Evolutionary conservation across 176 grass and related monocot genomes (phyloP).

Genomic region (Musa schizocarpa): DNA sequence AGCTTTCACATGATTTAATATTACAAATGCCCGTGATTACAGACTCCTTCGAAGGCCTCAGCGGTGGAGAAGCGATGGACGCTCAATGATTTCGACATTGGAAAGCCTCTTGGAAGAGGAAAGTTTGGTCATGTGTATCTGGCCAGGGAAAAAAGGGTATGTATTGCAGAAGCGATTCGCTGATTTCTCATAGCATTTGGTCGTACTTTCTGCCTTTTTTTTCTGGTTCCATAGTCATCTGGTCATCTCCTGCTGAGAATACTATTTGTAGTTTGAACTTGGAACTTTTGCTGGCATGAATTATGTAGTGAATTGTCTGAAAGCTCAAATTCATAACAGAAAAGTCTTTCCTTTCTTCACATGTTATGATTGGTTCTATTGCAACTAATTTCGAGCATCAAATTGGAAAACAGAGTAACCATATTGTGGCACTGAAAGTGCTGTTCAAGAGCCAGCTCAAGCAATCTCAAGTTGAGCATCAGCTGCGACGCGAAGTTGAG

Average conservation of each 20-base stretch:
- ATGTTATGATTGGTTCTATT: neutral
- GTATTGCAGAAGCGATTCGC: neutral
- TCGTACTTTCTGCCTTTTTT: neutral
- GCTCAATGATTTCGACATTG: conserved; percentile 67
- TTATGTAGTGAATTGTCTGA: neutral
- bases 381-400: neutral
- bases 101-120: conserved; percentile 81
- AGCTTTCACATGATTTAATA: neutral
- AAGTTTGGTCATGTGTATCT: conserved; percentile 96
- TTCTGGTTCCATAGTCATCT: neutral
- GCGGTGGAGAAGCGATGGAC: conserved; percentile 72
- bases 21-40: neutral
- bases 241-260: neutral
- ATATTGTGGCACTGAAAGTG: conserved; percentile 87
- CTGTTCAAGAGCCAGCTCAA: conserved; percentile 95
- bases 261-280: neutral
- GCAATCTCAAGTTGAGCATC: conserved; percentile 85
- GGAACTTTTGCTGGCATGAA: too few species aligned
- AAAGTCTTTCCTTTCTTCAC: neutral
- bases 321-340: neutral
- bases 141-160: conserved; percentile 85
- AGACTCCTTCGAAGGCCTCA: conserved; percentile 28
- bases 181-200: neutral
- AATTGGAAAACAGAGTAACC: conserved; percentile 50
- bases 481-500: conserved; percentile 73